phyloP scores from a whole-genome alignment of 805 yeast species.

The Starmerella roubikii region DNA sequence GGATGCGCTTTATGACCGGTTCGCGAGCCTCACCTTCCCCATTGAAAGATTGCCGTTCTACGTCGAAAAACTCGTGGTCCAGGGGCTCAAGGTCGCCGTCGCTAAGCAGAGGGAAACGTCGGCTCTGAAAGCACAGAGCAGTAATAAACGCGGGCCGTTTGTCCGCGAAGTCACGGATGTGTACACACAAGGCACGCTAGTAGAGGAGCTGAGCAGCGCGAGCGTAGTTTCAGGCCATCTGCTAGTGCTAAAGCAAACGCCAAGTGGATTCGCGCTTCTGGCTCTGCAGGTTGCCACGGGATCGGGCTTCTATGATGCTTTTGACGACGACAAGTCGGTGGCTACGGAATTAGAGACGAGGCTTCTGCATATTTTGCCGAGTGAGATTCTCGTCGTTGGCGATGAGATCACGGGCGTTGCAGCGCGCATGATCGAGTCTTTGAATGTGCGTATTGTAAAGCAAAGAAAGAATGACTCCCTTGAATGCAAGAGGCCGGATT shows the following conservation, averaged over 20 bases:
- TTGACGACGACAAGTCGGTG: conserved; percentile 40
- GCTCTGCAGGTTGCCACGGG: conserved; percentile 66
- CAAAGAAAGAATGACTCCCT: background rate
- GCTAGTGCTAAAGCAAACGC: conserved; percentile 14
- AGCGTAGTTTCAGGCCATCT: conserved; percentile 20
- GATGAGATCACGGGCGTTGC: conserved; percentile 10
- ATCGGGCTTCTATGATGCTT: conserved; percentile 56
- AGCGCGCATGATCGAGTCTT: conserved; percentile 3
- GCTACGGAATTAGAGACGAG: conserved; percentile 63
- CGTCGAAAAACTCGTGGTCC: conserved; percentile 53
- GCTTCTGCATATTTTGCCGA: conserved; percentile 57
- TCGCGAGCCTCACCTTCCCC: conserved; percentile 81
- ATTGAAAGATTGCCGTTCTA: conserved; percentile 61
- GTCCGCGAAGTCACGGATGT: conserved; percentile 54
- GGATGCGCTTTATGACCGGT: conserved; percentile 39
- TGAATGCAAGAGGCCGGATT: background rate
- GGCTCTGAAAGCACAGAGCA: conserved; percentile 45
- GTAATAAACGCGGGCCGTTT: conserved; percentile 47
- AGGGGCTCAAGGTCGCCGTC: conserved; percentile 72
- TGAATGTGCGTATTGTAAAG: conserved; percentile 15
- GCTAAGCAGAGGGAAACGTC: conserved; percentile 77
- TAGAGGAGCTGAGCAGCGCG: conserved; percentile 38
- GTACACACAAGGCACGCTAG: conserved; percentile 72
- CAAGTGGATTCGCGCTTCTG: conserved; percentile 32
- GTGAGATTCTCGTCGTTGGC: conserved; percentile 49